A percentile compares a stretch with the other conserved stretches of the same genome.
These are phyloP conservation scores for Kurtzmaniella quercitrusa DNA, from an alignment of 1,139 yeast species.

Conservation along the genomic window DNA sequence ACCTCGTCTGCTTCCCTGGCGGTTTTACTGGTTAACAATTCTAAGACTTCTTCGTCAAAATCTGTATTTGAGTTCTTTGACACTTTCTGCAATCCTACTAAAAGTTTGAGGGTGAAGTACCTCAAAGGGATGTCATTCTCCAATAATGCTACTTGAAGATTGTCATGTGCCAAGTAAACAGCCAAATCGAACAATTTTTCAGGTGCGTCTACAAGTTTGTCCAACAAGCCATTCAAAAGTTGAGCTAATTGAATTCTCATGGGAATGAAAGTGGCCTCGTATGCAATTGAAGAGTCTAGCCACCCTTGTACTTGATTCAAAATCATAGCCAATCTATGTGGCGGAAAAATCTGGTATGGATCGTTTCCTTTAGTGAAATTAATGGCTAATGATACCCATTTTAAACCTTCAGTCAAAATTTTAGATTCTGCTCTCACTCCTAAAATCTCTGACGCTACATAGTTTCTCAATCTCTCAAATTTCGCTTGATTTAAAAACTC, in stretches of 20 bases:
- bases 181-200: conserved; percentile 34
- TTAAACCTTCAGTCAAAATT: conserved; percentile 39
- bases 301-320: conserved; percentile 48
- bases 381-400: conserved; percentile 46
- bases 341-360: conserved; percentile 40
- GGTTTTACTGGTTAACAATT: conserved; percentile 26
- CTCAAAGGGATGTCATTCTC: conserved; percentile 38
- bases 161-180: conserved; percentile 44
- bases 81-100: conserved; percentile 23
- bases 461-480: conserved; percentile 54
- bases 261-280: conserved; percentile 48
- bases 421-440: conserved; percentile 43
- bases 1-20: conserved; percentile 14
- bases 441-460: conserved; percentile 60
- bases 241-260: conserved; percentile 51
- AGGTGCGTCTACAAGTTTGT: conserved; percentile 20
- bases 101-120: conserved; percentile 44
- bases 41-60: conserved; percentile 35
- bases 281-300: conserved; percentile 61
- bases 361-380: conserved; percentile 40
- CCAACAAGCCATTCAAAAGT: conserved; percentile 33
- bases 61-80: conserved; percentile 17
- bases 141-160: conserved; percentile 42
- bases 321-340: conserved; percentile 60
- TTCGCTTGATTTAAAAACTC: conserved; percentile 30